Evolutionary conservation across 1,284 basidiomycete genomes (phyloP).

Genomic region (Moesziomyces globuligerus): DNA sequence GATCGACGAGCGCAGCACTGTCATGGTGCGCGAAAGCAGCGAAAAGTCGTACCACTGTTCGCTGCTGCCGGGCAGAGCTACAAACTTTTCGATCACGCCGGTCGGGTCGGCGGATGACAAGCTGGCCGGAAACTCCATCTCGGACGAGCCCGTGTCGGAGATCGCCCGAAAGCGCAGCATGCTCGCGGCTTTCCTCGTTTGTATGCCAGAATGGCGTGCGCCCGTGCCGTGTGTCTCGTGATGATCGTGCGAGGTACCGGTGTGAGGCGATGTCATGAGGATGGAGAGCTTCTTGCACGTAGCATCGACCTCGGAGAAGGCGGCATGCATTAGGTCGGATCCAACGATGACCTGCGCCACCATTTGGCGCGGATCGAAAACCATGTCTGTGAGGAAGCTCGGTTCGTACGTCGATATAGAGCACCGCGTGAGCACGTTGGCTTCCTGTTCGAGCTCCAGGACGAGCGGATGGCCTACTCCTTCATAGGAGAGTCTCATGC

Average conservation of each 20-base stretch:
- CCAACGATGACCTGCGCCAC: slow-evolving; percentile 50
- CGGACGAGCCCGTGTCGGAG: slow-evolving; percentile 37
- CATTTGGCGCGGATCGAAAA: slow-evolving; percentile 72
- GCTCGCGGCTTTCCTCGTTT: slow-evolving; percentile 8
- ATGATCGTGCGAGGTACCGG: neutral
- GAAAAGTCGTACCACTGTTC: slow-evolving; percentile 49
- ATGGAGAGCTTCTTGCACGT: slow-evolving; percentile 47
- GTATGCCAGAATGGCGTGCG: neutral
- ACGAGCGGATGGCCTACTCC: slow-evolving; percentile 84
- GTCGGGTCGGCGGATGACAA: slow-evolving; percentile 37
- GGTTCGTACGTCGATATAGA: slow-evolving; percentile 87
- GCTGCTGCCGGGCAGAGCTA: slow-evolving; percentile 27
- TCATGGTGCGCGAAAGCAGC: slow-evolving; percentile 44
- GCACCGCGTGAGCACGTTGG: slow-evolving; percentile 88
- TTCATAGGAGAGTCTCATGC: slow-evolving; percentile 83
- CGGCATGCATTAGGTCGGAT: slow-evolving; percentile 44
- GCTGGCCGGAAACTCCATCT: slow-evolving; percentile 53
- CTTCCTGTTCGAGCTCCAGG: slow-evolving; percentile 78
- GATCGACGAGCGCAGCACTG: slow-evolving; percentile 47
- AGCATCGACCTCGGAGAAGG: slow-evolving; percentile 44
- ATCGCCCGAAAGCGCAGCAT: slow-evolving; percentile 41
- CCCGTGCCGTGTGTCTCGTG: slow-evolving; percentile 1
- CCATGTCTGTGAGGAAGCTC: slow-evolving; percentile 81
- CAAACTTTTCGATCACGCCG: slow-evolving; percentile 51
- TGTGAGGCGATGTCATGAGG: slow-evolving; percentile 25